Percentiles rank a stretch among this genome's conserved stretches.
These are phyloP conservation scores for Alternaria arbusti DNA, from an alignment of 2,329 filamentous ascomycete genomes.

Conservation along the genomic window DNA sequence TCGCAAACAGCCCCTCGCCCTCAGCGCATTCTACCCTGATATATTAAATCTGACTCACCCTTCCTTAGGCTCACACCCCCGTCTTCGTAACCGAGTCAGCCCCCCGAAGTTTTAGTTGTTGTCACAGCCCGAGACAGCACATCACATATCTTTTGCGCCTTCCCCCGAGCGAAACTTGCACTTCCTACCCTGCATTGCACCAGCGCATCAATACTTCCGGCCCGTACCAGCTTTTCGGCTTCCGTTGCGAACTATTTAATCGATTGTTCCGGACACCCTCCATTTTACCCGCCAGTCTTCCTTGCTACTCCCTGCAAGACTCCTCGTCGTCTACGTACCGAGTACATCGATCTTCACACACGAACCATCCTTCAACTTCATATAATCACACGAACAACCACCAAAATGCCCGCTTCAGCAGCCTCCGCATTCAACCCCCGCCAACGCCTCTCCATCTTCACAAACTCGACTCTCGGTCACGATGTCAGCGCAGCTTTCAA, in stretches of 20 bases:
- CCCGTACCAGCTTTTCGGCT: slow-evolving; percentile 5
- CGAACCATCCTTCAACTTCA: not conserved
- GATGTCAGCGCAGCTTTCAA: slow-evolving; percentile 51
- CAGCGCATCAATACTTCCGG: slow-evolving; percentile 18
- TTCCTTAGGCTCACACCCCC: slow-evolving; percentile 25
- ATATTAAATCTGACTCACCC: slow-evolving; percentile 49
- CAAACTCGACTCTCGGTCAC: slow-evolving; percentile 49
- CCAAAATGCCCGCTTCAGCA: slow-evolving; percentile 38
- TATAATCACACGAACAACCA: not conserved
- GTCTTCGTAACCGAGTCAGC: slow-evolving; percentile 10
- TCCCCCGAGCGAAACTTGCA: slow-evolving; percentile 10
- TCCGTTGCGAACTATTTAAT: slow-evolving; percentile 21
- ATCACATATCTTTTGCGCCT: slow-evolving; percentile 28
- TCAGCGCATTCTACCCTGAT: slow-evolving; percentile 19
- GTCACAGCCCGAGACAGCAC: slow-evolving; percentile 41
- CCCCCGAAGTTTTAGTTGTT: slow-evolving; percentile 14
- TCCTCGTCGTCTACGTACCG: not conserved
- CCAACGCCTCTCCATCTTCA: slow-evolving; percentile 51
- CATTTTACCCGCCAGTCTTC: not conserved
- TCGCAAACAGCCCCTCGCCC: slow-evolving; percentile 4
- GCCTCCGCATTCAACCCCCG: slow-evolving; percentile 41
- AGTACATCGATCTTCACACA: slow-evolving; percentile 1
- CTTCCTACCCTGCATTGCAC: slow-evolving; percentile 20
- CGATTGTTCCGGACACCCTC: slow-evolving; percentile 18
- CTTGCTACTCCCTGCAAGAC: not conserved